Base-by-base conservation (phyloP, 176 grass and related monocot species). In the Avena insularis region DNA sequence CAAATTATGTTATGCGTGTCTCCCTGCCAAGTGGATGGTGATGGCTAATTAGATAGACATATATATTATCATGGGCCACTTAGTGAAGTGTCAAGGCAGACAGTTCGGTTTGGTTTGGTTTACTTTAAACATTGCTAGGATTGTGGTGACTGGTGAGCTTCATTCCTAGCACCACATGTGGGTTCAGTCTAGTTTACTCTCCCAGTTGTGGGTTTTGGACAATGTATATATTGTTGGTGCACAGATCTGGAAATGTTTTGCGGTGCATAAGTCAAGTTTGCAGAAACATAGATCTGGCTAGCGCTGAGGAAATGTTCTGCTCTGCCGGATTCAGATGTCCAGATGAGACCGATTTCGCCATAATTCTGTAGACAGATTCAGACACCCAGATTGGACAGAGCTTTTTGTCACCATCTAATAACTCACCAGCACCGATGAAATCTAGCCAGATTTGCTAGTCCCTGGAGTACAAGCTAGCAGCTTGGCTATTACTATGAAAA, bases 301-400 rank as follows among this genome's bases (percentile, higher is more conserved):
- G 31, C 31, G 31, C 31, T 33, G 31, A 33, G 31, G 31, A 33
- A 33, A 33, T 33, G 31, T 33, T 33, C 31, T 33, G 31, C 31
- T 33, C 31, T 33, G 31, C 31, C 31, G 31, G 79, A 53, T 67
- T 82, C 79, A 51, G 79, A 68, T 45, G 51, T 17, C 35, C 20
- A 13, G 53, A 83, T 11, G 54, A 23, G 78, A 49, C 64, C 36
- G 80, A 70, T 84, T 84, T 77, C 53, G 47, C 35, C 31, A 33
- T 33, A 33, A 33, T 33, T 33, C 31, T 33, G 31, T 33, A 33
- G 31, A 33, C 31, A 33, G 25, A 25, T 33, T 33, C 31, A 33
- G 31, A 33, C 31, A 33, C 31, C 31, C 31, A 33, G 31, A 33
- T 33, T 33, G 31, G 31, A 33, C 31, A 33, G 31, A 31, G 31